phyloP scores from a whole-genome alignment of 345 rosid species.

The Lagerstroemia speciosa region DNA sequence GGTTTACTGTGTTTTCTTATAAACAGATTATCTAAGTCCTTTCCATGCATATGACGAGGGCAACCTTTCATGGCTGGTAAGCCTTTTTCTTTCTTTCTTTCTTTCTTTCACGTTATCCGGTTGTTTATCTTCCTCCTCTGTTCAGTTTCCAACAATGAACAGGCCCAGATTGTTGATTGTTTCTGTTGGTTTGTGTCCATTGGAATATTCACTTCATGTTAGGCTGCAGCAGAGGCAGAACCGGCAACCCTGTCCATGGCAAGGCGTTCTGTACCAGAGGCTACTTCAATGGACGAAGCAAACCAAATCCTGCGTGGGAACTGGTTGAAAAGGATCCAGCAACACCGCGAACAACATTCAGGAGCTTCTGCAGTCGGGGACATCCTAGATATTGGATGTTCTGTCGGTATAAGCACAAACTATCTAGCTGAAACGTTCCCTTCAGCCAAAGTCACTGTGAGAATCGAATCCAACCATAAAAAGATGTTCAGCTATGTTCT shows the following conservation, averaged over 20 bases:
- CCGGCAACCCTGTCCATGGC: conserved; percentile 49
- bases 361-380: conserved; percentile 24
- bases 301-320: conserved; percentile 41
- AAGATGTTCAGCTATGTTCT: not conserved
- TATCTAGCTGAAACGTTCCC: conserved; percentile 45
- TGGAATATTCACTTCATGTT: conserved; percentile 7
- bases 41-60: conserved; percentile 72
- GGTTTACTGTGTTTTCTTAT: not conserved
- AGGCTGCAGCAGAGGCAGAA: conserved; percentile 79
- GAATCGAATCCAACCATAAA: conserved; percentile 5
- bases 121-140: not conserved
- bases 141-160: not conserved
- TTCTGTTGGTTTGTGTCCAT: not conserved
- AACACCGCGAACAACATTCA: conserved; percentile 33
- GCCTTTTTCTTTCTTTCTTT: conserved; percentile 5
- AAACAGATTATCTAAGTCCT: conserved; percentile 52
- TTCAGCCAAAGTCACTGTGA: conserved; percentile 44
- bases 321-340: conserved; percentile 38
- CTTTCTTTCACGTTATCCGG: not conserved
- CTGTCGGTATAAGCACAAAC: conserved; percentile 51
- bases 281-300: conserved; percentile 40
- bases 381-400: conserved; percentile 59
- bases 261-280: conserved; percentile 41
- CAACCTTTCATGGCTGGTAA: conserved; percentile 61
- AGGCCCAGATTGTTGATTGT: not conserved